Evolutionary conservation across 257 asterid genomes (phyloP).

Genomic region (Capsicum chinense): DNA sequence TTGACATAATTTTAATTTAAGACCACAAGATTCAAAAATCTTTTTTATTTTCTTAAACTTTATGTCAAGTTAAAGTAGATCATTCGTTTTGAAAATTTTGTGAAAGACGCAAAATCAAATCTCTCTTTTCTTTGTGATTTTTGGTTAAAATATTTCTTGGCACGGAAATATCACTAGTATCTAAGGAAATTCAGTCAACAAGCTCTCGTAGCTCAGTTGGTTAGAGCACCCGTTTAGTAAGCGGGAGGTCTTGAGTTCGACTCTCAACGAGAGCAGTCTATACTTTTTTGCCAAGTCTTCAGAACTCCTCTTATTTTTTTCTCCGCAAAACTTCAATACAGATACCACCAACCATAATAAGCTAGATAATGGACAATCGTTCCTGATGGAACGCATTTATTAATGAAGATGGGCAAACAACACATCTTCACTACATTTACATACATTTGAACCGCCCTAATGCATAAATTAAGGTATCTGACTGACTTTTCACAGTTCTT

Average conservation of each 20-base stretch:
- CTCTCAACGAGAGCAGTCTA: conserved; percentile 65
- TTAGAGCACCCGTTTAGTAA: conserved; percentile 98
- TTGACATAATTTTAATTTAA: no score
- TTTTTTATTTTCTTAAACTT: no score
- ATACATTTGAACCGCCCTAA: background rate
- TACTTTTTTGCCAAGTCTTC: background rate
- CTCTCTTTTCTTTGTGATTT: background rate
- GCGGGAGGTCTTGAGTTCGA: conserved; percentile 98
- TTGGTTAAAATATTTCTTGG: background rate
- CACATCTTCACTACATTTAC: conserved; percentile 17
- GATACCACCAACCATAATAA: background rate
- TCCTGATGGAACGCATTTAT: background rate
- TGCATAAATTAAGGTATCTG: no score
- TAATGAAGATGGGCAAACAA: background rate
- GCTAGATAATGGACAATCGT: background rate
- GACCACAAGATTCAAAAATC: no score
- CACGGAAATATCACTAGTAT: background rate
- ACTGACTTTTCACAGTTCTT: background rate
- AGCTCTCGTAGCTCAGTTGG: conserved; percentile 96
- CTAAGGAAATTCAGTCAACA: background rate
- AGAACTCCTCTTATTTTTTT: no score
- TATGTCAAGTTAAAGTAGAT: no score
- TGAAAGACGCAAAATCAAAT: background rate
- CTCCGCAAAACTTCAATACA: background rate
- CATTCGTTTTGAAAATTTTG: background rate